Evolutionary conservation across 805 yeast genomes (phyloP).

Genomic region (Candida argentea): DNA sequence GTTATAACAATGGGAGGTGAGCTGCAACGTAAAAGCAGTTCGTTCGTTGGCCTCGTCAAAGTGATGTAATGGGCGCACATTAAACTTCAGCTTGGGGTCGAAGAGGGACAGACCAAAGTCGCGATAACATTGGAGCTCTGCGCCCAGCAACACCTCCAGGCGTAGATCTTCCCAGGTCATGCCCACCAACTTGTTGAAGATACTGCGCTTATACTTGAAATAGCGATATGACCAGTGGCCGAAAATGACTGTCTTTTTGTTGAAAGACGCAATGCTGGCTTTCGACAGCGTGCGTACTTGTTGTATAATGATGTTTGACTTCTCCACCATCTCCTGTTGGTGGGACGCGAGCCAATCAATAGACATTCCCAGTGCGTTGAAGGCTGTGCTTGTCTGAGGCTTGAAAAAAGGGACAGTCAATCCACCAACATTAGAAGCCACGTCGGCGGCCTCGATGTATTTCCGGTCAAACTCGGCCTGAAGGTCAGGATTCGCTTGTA

Average conservation of each 20-base stretch:
- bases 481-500: no score
- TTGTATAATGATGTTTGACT: conserved; percentile 18
- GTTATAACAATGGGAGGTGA: conserved; percentile 17
- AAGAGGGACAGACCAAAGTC: conserved; percentile 19
- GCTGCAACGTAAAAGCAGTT: conserved; percentile 15
- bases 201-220: conserved; percentile 26
- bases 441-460: no score
- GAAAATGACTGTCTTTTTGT: conserved; percentile 15
- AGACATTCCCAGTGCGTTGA: no score
- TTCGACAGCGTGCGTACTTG: conserved; percentile 17
- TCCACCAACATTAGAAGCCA: no score
- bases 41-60: conserved; percentile 24
- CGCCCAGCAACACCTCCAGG: conserved; percentile 24
- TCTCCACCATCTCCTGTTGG: conserved; percentile 10
- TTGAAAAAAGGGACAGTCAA: no score
- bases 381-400: no score
- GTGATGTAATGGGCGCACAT: conserved; percentile 23
- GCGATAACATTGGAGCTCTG: conserved; percentile 26
- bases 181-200: conserved; percentile 24
- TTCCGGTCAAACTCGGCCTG: no score
- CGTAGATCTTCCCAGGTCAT: conserved; percentile 36
- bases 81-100: conserved; percentile 10
- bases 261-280: conserved; percentile 17
- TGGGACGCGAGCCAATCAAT: no score
- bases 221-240: conserved; percentile 22